Percentiles rank a stretch among this genome's conserved stretches.
Evolutionary conservation across 495 filamentous ascomycete species (phyloP).

Genomic region (Trichoderma orchidacearum): DNA sequence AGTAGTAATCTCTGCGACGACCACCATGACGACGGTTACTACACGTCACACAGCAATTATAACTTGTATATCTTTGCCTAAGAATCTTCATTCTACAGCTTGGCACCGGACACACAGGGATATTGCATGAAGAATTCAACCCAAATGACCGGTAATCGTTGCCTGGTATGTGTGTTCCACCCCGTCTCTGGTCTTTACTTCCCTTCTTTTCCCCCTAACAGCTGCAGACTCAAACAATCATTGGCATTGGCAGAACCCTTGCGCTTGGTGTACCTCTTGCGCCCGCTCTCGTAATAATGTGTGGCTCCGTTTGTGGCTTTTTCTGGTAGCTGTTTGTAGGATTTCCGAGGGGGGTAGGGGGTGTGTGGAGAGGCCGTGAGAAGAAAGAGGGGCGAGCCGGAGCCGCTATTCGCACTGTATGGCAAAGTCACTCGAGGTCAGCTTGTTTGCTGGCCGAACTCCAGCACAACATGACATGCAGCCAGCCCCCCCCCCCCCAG

Average conservation of each 20-base stretch:
- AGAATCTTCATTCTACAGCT: too few species aligned
- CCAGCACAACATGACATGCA: background rate
- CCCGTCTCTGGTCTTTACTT: background rate
- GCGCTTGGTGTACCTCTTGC: background rate
- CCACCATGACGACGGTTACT: too few species aligned
- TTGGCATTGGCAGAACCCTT: background rate
- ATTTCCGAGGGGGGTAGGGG: background rate
- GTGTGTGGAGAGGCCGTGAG: background rate
- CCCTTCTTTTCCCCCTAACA: background rate
- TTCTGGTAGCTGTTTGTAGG: background rate
- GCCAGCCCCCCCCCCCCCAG: background rate
- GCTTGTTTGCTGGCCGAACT: background rate
- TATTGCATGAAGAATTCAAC: background rate
- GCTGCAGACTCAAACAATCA: background rate
- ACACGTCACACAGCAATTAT: too few species aligned
- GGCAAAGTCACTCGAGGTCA: background rate
- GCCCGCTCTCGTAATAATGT: background rate
- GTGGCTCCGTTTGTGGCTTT: background rate
- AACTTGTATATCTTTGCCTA: too few species aligned
- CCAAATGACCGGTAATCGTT: background rate
- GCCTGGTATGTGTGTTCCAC: too few species aligned
- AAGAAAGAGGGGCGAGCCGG: background rate
- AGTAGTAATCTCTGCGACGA: too few species aligned
- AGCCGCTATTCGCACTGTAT: background rate
- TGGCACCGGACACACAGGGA: too few species aligned